Evolutionary conservation across 257 asterid genomes (phyloP), one percentile per base, ranked within the genome.

Genomic region (Petrea volubilis): DNA sequence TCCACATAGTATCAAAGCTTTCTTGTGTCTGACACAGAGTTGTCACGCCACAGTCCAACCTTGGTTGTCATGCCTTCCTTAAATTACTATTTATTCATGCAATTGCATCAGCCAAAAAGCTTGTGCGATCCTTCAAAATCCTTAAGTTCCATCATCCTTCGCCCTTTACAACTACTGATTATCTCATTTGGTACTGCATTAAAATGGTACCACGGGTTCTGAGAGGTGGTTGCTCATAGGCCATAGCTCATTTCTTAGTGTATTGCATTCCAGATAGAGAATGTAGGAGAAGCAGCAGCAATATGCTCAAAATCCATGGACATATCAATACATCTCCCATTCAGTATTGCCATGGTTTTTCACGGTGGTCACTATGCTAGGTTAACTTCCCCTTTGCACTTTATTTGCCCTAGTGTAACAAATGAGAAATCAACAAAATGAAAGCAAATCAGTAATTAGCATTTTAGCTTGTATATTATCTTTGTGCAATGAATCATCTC

Each of bases 231-330:
- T 67, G 40, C 53, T 52, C 38, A 53, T 18, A 13, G 40, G 21
- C 17, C n/a, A n/a, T n/a, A n/a, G n/a, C n/a, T n/a, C 34, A 12
- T 49, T 7, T 14, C 72, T 31, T 12, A 6, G 3, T 34, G 20
- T 31, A 52, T 60, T 49, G 51, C 12, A 33, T 33, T 60, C 31
- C 14, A 33, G 70, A 56, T 34, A 17, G 67, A 27, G 50, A 29
- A 21, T n/a, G 17, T 61, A 50, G 70, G 64, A 61, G 62, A 60
- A 71, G 33, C 66, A 57, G 62, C 23, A 25, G 40, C 55, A 64
- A 41, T 41, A 21, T 11, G 3, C 12, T 70, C 18, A 58, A 49
- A 20, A n/a, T n/a, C n/a, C n/a, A n/a, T n/a, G n/a, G n/a, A n/a
- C n/a, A n/a, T n/a, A n/a, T n/a, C n/a, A n/a, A n/a, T n/a, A n/a